phyloP scores from a whole-genome alignment of 805 yeast species.

The Candida pseudofarinosa region DNA sequence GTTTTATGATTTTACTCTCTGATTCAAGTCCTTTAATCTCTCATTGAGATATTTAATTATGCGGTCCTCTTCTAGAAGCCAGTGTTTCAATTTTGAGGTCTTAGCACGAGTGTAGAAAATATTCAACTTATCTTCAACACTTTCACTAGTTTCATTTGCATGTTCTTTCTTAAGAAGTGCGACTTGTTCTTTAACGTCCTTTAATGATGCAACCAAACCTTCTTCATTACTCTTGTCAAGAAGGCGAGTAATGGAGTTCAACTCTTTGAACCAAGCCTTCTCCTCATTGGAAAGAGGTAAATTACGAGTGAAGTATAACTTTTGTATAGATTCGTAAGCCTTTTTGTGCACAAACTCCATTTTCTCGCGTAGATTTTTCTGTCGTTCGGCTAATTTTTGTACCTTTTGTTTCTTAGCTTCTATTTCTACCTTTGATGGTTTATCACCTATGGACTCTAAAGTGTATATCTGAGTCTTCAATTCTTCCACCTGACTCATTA shows the following conservation, averaged over 20 bases:
- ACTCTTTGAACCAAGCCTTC: slow-evolving; percentile 33
- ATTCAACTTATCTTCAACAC: slow-evolving; percentile 9
- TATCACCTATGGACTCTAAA: slow-evolving; percentile 4
- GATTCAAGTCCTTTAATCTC: slow-evolving; percentile 9
- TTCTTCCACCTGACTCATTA: slow-evolving; percentile 20
- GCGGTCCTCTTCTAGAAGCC: slow-evolving; percentile 18
- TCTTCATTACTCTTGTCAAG: not conserved
- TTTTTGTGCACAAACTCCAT: slow-evolving; percentile 16
- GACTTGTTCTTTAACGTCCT: slow-evolving; percentile 12
- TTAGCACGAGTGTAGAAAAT: slow-evolving; percentile 14
- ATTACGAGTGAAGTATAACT: slow-evolving; percentile 14
- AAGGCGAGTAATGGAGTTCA: slow-evolving; percentile 20
- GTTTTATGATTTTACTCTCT: not conserved
- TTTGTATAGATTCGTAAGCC: slow-evolving; percentile 20
- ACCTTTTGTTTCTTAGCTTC: slow-evolving; percentile 9
- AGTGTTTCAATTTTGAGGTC: slow-evolving; percentile 11
- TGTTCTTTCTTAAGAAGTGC: slow-evolving; percentile 8
- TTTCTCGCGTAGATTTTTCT: slow-evolving; percentile 18
- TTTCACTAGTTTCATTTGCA: slow-evolving; percentile 4
- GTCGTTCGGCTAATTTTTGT: slow-evolving; percentile 14
- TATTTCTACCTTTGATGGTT: not conserved
- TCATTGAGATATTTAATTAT: slow-evolving; percentile 13
- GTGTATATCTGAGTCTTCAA: slow-evolving; percentile 16
- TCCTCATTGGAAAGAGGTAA: slow-evolving; percentile 35
- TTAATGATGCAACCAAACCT: slow-evolving; percentile 4